Evolutionary conservation across 352 stramenopile species (phyloP).

Genomic region (Globisporangium abappressorium): DNA sequence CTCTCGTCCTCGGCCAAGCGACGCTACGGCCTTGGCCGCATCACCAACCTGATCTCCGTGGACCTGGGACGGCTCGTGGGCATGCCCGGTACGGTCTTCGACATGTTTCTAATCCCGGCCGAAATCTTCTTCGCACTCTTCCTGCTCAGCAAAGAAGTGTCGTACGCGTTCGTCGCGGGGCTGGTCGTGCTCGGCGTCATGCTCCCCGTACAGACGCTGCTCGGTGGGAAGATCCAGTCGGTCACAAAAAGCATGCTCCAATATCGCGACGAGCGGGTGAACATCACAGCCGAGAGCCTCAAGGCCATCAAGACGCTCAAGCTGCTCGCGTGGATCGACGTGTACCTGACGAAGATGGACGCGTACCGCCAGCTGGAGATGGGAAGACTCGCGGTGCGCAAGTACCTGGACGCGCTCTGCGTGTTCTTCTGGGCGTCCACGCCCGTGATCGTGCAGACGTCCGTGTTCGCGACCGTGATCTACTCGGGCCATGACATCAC

Average conservation of each 20-base stretch:
- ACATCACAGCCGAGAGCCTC: slow-evolving; percentile 60
- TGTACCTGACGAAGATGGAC: slow-evolving; percentile 48
- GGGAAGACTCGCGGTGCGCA: slow-evolving; percentile 60
- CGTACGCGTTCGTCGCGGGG: slow-evolving; percentile 82
- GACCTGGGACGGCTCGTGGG: slow-evolving; percentile 70
- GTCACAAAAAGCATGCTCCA: slow-evolving; percentile 70
- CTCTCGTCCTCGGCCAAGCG: slow-evolving; percentile 32
- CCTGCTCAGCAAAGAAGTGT: slow-evolving; percentile 73
- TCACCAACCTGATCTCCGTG: slow-evolving; percentile 80
- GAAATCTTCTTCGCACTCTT: slow-evolving; percentile 77
- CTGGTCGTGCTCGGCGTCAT: slow-evolving; percentile 74
- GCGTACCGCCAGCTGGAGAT: slow-evolving; percentile 62
- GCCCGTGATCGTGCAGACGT: slow-evolving; percentile 83
- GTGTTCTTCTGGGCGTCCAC: slow-evolving; percentile 91
- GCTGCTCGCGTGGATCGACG: slow-evolving; percentile 60
- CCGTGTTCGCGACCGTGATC: slow-evolving; percentile 77
- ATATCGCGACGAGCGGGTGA: slow-evolving; percentile 81
- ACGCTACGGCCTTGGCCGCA: slow-evolving; percentile 46
- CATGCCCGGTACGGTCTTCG: slow-evolving; percentile 71
- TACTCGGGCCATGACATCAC: slow-evolving; percentile 69
- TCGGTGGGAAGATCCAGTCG: slow-evolving; percentile 76
- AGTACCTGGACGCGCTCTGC: slow-evolving; percentile 88
- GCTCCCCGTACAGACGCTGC: slow-evolving; percentile 78
- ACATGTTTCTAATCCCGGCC: slow-evolving; percentile 72
- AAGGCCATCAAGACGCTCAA: slow-evolving; percentile 80